A percentile compares a stretch with the other conserved stretches of the same genome.
Conservation (phyloP, 2,329 filamentous ascomycete species). For the Colletotrichum lupini region DNA sequence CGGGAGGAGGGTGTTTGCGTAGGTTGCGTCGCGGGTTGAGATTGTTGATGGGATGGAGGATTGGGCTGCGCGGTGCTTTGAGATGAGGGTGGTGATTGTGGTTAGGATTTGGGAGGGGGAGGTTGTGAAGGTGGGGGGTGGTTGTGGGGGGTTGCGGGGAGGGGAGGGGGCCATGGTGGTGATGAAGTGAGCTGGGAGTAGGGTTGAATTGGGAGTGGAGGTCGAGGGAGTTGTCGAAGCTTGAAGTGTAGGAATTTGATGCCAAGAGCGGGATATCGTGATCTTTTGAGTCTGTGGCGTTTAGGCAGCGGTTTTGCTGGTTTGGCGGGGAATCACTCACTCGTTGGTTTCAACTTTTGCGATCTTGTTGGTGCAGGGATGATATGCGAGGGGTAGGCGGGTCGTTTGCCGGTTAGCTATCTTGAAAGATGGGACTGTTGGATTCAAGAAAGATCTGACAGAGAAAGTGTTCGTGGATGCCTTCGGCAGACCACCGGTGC, state of each 20-base stretch:
- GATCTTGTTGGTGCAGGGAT: background rate
- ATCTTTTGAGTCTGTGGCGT: background rate
- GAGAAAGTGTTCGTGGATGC: background rate
- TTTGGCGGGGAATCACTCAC: background rate
- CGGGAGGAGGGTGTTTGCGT: background rate
- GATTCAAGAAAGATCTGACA: background rate
- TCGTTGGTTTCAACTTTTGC: background rate
- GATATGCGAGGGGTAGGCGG: background rate
- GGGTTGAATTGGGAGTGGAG: too few species aligned
- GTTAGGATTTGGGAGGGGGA: background rate
- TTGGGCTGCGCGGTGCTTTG: background rate
- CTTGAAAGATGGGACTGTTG: too few species aligned
- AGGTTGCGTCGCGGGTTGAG: conserved; percentile 2
- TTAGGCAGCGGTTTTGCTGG: background rate
- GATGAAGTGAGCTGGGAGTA: too few species aligned
- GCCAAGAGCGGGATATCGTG: background rate
- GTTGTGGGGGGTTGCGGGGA: background rate
- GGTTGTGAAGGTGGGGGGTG: background rate
- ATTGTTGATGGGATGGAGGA: background rate
- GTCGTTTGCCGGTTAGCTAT: background rate
- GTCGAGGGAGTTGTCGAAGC: too few species aligned
- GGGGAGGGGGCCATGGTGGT: background rate
- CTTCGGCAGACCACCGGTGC: too few species aligned
- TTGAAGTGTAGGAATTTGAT: background rate
- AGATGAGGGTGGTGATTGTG: background rate